Percentiles rank a stretch among this genome's conserved stretches.
Evolutionary conservation across 768 basidiomycete genomes (phyloP).

Genomic region (Phylloporus sp.): DNA sequence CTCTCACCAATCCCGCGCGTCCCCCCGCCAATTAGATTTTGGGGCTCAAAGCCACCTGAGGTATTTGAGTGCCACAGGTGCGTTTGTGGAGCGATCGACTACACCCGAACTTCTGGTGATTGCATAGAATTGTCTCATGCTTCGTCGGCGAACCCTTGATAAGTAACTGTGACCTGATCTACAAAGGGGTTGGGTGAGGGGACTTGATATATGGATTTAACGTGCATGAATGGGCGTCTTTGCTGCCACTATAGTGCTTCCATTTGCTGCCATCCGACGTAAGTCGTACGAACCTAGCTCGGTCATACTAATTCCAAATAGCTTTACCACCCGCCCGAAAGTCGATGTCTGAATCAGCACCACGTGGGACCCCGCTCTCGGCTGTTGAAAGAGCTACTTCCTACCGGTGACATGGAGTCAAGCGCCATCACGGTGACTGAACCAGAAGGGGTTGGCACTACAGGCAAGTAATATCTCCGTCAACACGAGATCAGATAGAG

Average conservation of each 20-base stretch:
- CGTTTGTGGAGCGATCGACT: conserved; percentile 14
- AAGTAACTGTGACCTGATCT: conserved; percentile 9
- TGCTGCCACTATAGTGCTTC: background rate
- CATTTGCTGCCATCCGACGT: background rate
- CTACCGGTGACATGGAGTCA: conserved; percentile 2
- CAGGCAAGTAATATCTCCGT: conserved; percentile 13
- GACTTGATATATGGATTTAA: conserved; percentile 6
- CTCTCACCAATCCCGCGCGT: background rate
- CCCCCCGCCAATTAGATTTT: background rate
- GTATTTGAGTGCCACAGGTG: background rate
- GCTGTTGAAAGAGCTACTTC: conserved; percentile 1
- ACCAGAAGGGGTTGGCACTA: conserved; percentile 1
- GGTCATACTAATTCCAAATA: background rate
- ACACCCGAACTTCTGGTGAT: background rate
- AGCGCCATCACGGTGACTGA: conserved; percentile 12
- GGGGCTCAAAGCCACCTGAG: background rate
- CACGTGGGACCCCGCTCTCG: conserved; percentile 20
- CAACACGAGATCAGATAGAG: conserved; percentile 13
- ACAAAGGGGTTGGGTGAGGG: background rate
- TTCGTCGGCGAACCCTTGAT: background rate
- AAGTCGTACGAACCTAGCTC: background rate
- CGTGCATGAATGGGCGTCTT: conserved; percentile 5
- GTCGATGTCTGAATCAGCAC: conserved; percentile 17
- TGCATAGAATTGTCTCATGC: background rate
- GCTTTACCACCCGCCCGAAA: background rate